Percentiles rank a stretch among this genome's conserved stretches.
Evolutionary conservation across 257 asterid genomes (phyloP).

Genomic region (Gentiana macrophylla): DNA sequence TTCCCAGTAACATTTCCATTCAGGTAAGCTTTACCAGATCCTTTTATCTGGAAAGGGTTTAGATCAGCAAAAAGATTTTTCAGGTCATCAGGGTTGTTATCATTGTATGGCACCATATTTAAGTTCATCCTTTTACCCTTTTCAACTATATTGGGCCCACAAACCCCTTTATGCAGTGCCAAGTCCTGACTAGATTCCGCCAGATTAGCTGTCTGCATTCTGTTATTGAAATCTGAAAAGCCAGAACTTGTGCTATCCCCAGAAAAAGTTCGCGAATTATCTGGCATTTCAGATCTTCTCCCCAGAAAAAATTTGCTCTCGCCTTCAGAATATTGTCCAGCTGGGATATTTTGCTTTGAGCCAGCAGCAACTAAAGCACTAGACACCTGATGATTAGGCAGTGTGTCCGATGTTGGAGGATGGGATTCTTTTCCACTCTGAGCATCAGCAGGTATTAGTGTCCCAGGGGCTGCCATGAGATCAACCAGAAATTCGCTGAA

Average conservation of each 20-base stretch:
- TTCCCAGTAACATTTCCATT: constrained; percentile 39
- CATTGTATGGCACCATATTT: constrained; percentile 60
- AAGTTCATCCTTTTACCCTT: constrained; percentile 58
- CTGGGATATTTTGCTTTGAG: constrained; percentile 14
- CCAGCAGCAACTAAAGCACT: constrained; percentile 24
- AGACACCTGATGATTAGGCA: constrained; percentile 34
- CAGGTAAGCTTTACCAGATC: constrained; percentile 44
- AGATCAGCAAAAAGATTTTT: constrained; percentile 87
- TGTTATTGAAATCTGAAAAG: constrained; percentile 47
- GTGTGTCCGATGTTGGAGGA: constrained; percentile 38
- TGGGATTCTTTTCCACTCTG: constrained; percentile 53
- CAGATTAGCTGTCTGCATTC: constrained; percentile 34
- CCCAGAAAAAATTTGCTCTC: constrained; percentile 26
- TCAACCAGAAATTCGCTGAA: constrained; percentile 95
- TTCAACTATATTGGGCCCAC: constrained; percentile 59
- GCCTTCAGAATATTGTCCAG: constrained; percentile 26
- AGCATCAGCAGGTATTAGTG: constrained; percentile 89
- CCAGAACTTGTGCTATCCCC: constrained; percentile 35
- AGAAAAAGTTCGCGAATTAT: constrained; percentile 23
- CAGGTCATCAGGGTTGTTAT: constrained; percentile 58
- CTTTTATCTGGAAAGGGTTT: constrained; percentile 85
- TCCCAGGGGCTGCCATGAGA: constrained; percentile 99
- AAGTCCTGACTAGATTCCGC: constrained; percentile 42
- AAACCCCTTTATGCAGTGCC: constrained; percentile 58
- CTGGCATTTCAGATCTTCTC: constrained; percentile 33